These are phyloP conservation scores for Xylariaceae sp. DNA, from an alignment of 2,329 filamentous ascomycete species.

Conservation along the genomic window DNA sequence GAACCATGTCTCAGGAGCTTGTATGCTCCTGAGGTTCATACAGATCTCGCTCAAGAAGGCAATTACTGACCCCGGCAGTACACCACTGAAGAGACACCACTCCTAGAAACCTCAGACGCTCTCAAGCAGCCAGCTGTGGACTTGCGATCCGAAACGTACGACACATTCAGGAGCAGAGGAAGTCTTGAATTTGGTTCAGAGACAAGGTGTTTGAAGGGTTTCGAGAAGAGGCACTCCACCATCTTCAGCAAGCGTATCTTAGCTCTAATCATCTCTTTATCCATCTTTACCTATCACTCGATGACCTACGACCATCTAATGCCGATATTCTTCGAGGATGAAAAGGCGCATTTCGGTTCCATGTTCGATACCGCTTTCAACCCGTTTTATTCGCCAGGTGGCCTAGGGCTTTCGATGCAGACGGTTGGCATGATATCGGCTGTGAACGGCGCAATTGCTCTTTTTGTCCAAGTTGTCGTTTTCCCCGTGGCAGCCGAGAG, in stretches of 20 bases:
- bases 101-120: slow-evolving; percentile 77
- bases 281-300: slow-evolving; percentile 91
- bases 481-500: slow-evolving; percentile 66
- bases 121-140: slow-evolving; percentile 76
- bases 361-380: slow-evolving; percentile 44
- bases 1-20: too few species aligned
- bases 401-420: slow-evolving; percentile 67
- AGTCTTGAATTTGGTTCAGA: slow-evolving; percentile 58
- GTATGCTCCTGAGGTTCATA: too few species aligned
- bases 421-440: slow-evolving; percentile 68
- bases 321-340: slow-evolving; percentile 91
- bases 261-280: slow-evolving; percentile 80
- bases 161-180: slow-evolving; percentile 63
- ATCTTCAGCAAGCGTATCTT: slow-evolving; percentile 69
- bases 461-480: slow-evolving; percentile 65
- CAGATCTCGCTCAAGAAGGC: too few species aligned
- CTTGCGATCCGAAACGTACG: slow-evolving; percentile 79
- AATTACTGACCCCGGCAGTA: too few species aligned
- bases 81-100: slow-evolving; percentile 71
- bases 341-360: slow-evolving; percentile 55
- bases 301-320: slow-evolving; percentile 95
- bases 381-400: slow-evolving; percentile 64
- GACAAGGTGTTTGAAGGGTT: slow-evolving; percentile 34
- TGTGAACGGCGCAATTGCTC: slow-evolving; percentile 63
- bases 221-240: slow-evolving; percentile 45